Conservation (phyloP, 2,329 filamentous ascomycete genomes). For the Sporothrix protearum region DNA sequence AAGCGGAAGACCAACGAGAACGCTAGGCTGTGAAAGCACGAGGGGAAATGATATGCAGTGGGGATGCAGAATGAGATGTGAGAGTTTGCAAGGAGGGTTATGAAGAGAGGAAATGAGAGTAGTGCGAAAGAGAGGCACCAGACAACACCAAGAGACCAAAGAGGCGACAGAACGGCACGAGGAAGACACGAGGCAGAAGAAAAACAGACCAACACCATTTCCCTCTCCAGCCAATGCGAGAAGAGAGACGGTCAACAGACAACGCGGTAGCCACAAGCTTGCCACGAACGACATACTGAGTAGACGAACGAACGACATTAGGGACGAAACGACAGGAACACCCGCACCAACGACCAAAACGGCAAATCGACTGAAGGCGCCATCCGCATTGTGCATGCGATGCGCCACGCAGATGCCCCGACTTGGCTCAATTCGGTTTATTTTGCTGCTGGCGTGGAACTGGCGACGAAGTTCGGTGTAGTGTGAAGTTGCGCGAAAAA, state of each 20-base stretch:
- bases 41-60: not conserved
- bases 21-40: not conserved
- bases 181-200: too few species aligned
- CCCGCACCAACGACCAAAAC: not conserved
- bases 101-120: not conserved
- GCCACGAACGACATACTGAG: not conserved
- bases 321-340: not conserved
- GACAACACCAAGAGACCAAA: not conserved
- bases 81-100: not conserved
- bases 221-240: not conserved
- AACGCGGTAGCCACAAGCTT: not conserved
- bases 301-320: not conserved
- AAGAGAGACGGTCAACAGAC: not conserved
- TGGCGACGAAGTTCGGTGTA: not conserved
- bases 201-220: not conserved
- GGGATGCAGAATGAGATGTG: not conserved
- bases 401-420: not conserved
- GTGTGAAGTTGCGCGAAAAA: not conserved
- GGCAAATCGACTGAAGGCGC: not conserved
- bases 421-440: not conserved
- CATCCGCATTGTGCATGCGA: slow-evolving; percentile 9
- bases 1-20: not conserved
- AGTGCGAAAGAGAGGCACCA: not conserved
- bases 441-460: not conserved
- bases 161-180: not conserved